Base-by-base conservation (phyloP, 805 yeast genomes). In the Candida koratica region DNA sequence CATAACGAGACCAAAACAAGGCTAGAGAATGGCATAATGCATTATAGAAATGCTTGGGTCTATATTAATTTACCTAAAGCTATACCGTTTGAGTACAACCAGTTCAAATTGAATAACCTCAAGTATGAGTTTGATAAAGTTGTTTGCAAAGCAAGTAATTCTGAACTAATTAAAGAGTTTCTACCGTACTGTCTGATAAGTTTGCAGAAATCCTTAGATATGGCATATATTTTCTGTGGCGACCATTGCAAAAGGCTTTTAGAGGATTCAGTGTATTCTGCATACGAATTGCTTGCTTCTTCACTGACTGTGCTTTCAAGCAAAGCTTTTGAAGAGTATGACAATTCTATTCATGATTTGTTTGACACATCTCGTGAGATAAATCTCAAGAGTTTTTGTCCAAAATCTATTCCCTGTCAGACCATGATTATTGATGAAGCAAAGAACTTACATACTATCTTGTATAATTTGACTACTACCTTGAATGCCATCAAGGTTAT, bases 11-110 rank as follows among this genome's bases (percentile, higher is more conserved):
- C 68, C 19, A 58, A 71, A 38, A 59, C 71, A 43, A 57, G 62
- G 7, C 50, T 77, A 25, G 79, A 76, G 49, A 73, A 74, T 45
- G 61, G 74, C 1, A 75, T 77, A 6, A 51, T 62, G 60, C 52
- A 56, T 17, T 51, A 53, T 34, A 53, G 58, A 33, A 49, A 53
- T 0, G 50, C 45, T 26, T 39, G 69, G 28, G 56, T 58, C 2
- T 60, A 55, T 36, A 44, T 52, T 1, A 44, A 34, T 9, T 15
- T 24, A 15, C 34, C 36, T 12, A 13, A 7, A 3, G 34, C 30
- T 19, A 12, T 44, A 16, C 25, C 28, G 5, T 25, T 36, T 15
- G 32, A 32, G 9, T 35, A 32, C n/a, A 37, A 36, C 5, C 18
- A 25, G 4, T 41, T 36, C 17, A 27, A n/a, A 3, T 47, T 37